Evolutionary conservation across 208 protist species (phyloP).

Genomic region (Eutreptiella sp.): DNA sequence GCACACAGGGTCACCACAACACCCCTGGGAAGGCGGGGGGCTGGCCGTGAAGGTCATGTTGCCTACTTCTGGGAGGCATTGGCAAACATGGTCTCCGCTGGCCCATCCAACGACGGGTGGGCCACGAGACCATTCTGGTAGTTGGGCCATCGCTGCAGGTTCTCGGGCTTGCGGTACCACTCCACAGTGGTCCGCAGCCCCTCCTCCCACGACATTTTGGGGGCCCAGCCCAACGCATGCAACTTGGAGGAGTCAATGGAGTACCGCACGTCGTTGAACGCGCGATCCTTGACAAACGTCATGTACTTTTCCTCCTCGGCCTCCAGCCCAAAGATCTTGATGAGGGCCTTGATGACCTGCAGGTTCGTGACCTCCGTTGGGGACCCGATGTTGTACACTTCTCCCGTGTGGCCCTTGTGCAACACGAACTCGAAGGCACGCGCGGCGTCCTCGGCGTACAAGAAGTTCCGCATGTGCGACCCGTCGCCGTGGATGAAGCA

Average conservation of each 20-base stretch:
- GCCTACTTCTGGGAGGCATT: too few relatives aligned
- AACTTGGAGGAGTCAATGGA: conserved; percentile 54
- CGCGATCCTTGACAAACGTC: conserved; percentile 43
- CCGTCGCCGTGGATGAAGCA: conserved; percentile 55
- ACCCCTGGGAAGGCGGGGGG: too few relatives aligned
- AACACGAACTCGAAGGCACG: conserved; percentile 58
- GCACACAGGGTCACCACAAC: too few relatives aligned
- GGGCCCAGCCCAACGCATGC: conserved; percentile 59
- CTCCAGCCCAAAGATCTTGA: conserved; percentile 31
- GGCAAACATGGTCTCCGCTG: too few relatives aligned
- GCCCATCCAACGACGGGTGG: too few relatives aligned
- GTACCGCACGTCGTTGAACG: conserved; percentile 81
- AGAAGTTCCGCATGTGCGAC: conserved; percentile 44
- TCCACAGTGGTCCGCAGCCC: conserved; percentile 48
- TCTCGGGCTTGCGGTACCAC: conserved; percentile 52
- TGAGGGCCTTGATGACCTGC: conserved; percentile 40
- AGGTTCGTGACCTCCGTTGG: conserved; percentile 51
- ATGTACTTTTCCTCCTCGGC: conserved; percentile 25
- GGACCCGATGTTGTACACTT: conserved; percentile 71
- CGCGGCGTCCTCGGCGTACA: conserved; percentile 65
- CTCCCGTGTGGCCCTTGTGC: conserved; percentile 54
- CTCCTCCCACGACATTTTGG: conserved; percentile 45
- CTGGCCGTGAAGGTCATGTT: too few relatives aligned
- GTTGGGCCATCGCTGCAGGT: too few relatives aligned
- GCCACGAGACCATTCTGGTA: too few relatives aligned